Conservation (phyloP, 306 rosid genomes). For the Mucuna pruriens region DNA sequence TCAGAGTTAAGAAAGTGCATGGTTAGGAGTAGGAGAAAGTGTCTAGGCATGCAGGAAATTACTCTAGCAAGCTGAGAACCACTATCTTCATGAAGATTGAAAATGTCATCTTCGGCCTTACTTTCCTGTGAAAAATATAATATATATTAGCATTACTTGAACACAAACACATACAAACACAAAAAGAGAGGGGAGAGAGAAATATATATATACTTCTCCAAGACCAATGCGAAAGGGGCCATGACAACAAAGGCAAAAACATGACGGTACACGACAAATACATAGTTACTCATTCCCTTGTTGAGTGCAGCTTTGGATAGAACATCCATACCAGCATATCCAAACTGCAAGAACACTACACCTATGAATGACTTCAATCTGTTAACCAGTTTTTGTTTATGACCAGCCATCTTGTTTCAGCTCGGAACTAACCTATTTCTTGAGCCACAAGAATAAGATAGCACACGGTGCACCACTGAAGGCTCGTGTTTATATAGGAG, state of each 20-base stretch:
- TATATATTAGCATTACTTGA: conserved; percentile 24
- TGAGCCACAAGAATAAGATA: conserved; percentile 45
- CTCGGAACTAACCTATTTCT: conserved; percentile 24
- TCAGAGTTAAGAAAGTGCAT: not conserved
- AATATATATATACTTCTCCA: conserved; percentile 76
- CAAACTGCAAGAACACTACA: conserved; percentile 88
- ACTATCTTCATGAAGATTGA: conserved; percentile 70
- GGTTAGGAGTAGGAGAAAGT: not conserved
- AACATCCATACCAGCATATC: conserved; percentile 90
- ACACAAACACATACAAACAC: not conserved
- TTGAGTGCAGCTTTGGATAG: conserved; percentile 87
- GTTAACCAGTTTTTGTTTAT: conserved; percentile 29
- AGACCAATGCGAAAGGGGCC: conserved; percentile 75
- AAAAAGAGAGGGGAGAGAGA: not conserved
- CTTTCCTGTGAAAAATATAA: conserved; percentile 67
- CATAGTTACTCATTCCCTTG: conserved; percentile 93
- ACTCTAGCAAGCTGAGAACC: conserved; percentile 82
- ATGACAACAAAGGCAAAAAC: conserved; percentile 68
- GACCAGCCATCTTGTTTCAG: conserved; percentile 44
- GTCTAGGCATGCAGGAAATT: conserved; percentile 37
- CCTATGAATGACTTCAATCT: conserved; percentile 71
- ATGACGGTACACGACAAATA: conserved; percentile 86
- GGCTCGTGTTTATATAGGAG: conserved; percentile 40
- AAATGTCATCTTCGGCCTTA: conserved; percentile 88
- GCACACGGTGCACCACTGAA: not conserved